Conservation (phyloP, 345 rosid genomes). For the Aquilaria malaccensis region DNA sequence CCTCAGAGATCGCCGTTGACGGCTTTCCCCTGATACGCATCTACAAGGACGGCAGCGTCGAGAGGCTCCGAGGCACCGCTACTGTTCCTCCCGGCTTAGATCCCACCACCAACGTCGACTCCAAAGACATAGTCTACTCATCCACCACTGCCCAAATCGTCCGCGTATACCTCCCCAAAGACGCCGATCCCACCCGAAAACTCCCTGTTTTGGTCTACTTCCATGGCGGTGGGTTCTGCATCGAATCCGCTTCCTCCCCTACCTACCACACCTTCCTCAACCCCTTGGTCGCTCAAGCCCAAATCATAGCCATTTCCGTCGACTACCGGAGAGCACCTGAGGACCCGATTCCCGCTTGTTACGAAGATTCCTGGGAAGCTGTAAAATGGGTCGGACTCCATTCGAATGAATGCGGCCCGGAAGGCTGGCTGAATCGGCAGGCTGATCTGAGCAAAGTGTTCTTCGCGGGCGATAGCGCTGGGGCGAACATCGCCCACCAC, state of each 20-base stretch:
- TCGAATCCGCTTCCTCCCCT: constrained; percentile 35
- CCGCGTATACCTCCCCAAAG: constrained; percentile 17
- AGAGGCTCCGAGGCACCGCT: constrained; percentile 21
- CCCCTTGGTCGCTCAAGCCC: constrained; percentile 21
- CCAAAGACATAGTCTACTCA: constrained; percentile 32
- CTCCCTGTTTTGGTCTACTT: constrained; percentile 44
- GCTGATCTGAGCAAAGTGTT: constrained; percentile 35
- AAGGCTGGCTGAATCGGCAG: constrained; percentile 35
- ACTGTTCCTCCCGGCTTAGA: constrained; percentile 17
- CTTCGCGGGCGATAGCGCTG: constrained; percentile 60
- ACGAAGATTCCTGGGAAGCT: constrained; percentile 49
- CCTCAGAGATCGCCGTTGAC: constrained; percentile 15
- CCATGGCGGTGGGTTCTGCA: constrained; percentile 49
- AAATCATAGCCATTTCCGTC: constrained; percentile 35
- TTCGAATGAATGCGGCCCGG: constrained; percentile 27
- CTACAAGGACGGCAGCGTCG: constrained; percentile 37
- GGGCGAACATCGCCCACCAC: constrained; percentile 46
- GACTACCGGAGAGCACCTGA: constrained; percentile 64
- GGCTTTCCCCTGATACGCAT: constrained; percentile 14
- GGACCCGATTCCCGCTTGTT: constrained; percentile 38
- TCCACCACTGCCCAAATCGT: constrained; percentile 10
- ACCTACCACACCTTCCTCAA: constrained; percentile 24
- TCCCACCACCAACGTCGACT: constrained; percentile 21
- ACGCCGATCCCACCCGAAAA: constrained; percentile 9
- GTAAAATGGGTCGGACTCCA: constrained; percentile 47